Percentiles rank a stretch among this genome's conserved stretches.
Conservation (phyloP, 805 yeast genomes). For the Candida sakaeoensis region DNA sequence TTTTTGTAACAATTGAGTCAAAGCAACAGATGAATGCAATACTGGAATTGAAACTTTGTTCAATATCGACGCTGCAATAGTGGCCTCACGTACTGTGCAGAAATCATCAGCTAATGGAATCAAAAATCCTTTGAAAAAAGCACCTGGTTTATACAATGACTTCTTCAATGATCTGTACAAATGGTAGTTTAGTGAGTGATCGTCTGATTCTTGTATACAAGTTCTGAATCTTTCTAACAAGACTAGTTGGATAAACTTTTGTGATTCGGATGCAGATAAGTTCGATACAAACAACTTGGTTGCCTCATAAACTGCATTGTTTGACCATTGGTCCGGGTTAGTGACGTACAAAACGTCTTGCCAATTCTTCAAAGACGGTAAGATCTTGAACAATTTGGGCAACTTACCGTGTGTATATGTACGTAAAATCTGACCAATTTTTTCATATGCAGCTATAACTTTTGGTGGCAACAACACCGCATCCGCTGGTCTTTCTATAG, state of each 20-base stretch:
- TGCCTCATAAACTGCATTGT: conserved; percentile 92
- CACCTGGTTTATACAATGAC: conserved; percentile 93
- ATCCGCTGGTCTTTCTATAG: conserved; percentile 44
- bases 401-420: conserved; percentile 94
- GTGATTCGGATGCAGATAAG: conserved; percentile 82
- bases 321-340: conserved; percentile 90
- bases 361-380: conserved; percentile 93
- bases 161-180: conserved; percentile 88
- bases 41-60: conserved; percentile 90
- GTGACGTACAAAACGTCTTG: conserved; percentile 91
- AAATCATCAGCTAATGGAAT: conserved; percentile 88
- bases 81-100: conserved; percentile 89
- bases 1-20: conserved; percentile 72
- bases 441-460: conserved; percentile 90
- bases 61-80: conserved; percentile 89
- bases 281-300: conserved; percentile 91
- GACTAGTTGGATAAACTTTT: conserved; percentile 68
- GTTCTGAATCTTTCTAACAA: conserved; percentile 69
- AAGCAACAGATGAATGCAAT: conserved; percentile 93
- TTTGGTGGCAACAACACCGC: conserved; percentile 91
- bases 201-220: conserved; percentile 68
- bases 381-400: conserved; percentile 93
- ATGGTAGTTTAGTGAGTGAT: conserved; percentile 84
- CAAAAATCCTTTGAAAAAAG: conserved; percentile 93
- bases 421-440: conserved; percentile 81